phyloP scores from a whole-genome alignment of 371 early-diverging fungal species.

The Phascolomyces articulosus region DNA sequence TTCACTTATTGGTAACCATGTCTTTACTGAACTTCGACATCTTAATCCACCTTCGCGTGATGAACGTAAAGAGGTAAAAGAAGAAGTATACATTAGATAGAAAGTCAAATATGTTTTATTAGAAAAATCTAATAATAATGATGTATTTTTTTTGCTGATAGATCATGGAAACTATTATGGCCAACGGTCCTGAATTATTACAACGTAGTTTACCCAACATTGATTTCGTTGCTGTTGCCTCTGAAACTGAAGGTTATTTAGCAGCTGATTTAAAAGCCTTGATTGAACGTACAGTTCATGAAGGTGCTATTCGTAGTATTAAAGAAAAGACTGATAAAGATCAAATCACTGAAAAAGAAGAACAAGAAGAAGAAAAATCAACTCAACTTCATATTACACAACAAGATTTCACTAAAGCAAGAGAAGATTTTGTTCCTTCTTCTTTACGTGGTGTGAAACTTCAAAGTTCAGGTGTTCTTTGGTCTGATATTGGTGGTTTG shows the following conservation, averaged over 20 bases:
- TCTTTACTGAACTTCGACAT: constrained; percentile 70
- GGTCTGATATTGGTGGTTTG: constrained; percentile 93
- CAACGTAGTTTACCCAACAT: constrained; percentile 48
- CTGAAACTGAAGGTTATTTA: constrained; percentile 88
- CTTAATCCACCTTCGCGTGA: constrained; percentile 71
- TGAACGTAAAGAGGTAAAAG: constrained; percentile 64
- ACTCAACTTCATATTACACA: constrained; percentile 39
- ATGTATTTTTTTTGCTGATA: too few relatives aligned
- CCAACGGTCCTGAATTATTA: constrained; percentile 35
- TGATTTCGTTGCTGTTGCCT: constrained; percentile 75
- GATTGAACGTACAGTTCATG: constrained; percentile 82
- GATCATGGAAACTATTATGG: constrained; percentile 66
- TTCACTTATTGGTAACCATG: constrained; percentile 62
- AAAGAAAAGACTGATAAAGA: constrained; percentile 19
- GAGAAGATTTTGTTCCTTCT: constrained; percentile 81
- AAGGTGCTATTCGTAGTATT: constrained; percentile 75
- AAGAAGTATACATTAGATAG: neutral
- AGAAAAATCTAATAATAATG: too few relatives aligned
- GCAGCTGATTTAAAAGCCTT: constrained; percentile 84
- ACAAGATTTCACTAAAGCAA: constrained; percentile 75
- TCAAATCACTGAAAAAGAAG: constrained; percentile 2
- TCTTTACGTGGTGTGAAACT: constrained; percentile 83
- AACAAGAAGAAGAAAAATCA: neutral
- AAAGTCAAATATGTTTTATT: neutral
- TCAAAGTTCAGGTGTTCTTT: constrained; percentile 76